Conservation (phyloP, 202 grass and related monocot species). For the Bolboschoenoplectus hybrid region DNA sequence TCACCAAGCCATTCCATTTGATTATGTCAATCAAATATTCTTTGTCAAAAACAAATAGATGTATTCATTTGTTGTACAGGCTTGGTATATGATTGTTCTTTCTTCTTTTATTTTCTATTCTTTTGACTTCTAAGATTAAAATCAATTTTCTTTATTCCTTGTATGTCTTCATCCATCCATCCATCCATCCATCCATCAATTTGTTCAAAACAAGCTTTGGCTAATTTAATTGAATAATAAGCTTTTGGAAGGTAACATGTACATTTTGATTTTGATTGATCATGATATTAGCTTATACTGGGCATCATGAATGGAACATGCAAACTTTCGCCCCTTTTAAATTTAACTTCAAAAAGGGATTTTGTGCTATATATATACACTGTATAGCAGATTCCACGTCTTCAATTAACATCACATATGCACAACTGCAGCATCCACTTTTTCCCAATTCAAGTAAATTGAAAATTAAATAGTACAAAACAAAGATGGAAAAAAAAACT, state of each 20-base stretch:
- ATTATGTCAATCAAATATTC: constrained; percentile 34
- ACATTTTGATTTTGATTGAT: not conserved
- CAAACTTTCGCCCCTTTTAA: not conserved
- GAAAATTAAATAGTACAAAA: not conserved
- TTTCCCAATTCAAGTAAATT: not conserved
- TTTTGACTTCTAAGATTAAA: not conserved
- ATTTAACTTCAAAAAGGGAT: not conserved
- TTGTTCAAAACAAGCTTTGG: not conserved
- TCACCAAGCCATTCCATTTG: not conserved
- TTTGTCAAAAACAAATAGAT: constrained; percentile 30
- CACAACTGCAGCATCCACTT: not conserved
- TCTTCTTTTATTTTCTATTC: not conserved
- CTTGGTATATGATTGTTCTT: constrained; percentile 24
- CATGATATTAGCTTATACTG: constrained; percentile 9
- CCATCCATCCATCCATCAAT: too few relatives aligned
- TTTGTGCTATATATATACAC: not conserved
- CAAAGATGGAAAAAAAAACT: not conserved
- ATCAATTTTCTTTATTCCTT: not conserved
- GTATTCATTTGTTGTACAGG: constrained; percentile 40
- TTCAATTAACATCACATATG: not conserved
- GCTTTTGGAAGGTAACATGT: not conserved
- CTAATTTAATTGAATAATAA: not conserved
- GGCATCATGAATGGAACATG: not conserved
- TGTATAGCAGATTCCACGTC: not conserved
- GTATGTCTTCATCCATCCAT: not conserved